phyloP scores from a whole-genome alignment of 2,329 filamentous ascomycete genomes.

The Ilyonectria mors-panacis region DNA sequence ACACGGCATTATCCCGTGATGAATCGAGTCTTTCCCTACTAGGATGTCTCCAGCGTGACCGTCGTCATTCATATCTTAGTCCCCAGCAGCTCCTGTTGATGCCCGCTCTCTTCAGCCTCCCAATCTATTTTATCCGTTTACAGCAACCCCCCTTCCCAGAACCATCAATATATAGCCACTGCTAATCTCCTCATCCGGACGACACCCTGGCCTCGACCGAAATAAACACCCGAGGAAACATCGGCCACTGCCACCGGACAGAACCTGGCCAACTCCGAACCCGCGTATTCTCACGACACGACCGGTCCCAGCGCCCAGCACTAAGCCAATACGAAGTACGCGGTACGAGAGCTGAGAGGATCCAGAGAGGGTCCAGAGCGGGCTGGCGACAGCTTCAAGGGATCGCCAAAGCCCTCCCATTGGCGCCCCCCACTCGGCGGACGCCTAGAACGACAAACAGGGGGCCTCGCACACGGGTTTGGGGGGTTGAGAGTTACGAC shows the following conservation, averaged over 20 bases:
- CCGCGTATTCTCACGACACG: conserved; percentile 1
- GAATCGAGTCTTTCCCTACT: conserved; percentile 15
- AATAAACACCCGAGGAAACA: conserved; percentile 7
- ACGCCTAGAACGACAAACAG: conserved; percentile 13
- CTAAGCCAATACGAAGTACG: conserved; percentile 10
- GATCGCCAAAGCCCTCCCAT: conserved; percentile 28
- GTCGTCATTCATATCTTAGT: conserved; percentile 23
- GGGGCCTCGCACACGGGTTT: conserved; percentile 39
- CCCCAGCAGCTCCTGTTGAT: background rate
- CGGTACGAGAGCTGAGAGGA: conserved; percentile 9
- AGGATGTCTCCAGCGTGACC: conserved; percentile 17
- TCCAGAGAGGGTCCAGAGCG: conserved; percentile 4
- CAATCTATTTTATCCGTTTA: conserved; percentile 12
- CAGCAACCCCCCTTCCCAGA: conserved; percentile 16
- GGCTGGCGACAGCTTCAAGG: conserved; percentile 30
- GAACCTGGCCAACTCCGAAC: background rate
- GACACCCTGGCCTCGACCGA: conserved; percentile 13
- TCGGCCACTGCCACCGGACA: background rate
- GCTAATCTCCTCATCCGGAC: conserved; percentile 8
- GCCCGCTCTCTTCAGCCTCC: conserved; percentile 12
- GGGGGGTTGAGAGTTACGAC: conserved; percentile 38
- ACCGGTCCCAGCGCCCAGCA: background rate
- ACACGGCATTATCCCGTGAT: conserved; percentile 3
- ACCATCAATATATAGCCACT: conserved; percentile 9
- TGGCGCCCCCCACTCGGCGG: conserved; percentile 35